phyloP scores from a whole-genome alignment of 768 basidiomycete genomes.

The Hypholoma fasciculare region DNA sequence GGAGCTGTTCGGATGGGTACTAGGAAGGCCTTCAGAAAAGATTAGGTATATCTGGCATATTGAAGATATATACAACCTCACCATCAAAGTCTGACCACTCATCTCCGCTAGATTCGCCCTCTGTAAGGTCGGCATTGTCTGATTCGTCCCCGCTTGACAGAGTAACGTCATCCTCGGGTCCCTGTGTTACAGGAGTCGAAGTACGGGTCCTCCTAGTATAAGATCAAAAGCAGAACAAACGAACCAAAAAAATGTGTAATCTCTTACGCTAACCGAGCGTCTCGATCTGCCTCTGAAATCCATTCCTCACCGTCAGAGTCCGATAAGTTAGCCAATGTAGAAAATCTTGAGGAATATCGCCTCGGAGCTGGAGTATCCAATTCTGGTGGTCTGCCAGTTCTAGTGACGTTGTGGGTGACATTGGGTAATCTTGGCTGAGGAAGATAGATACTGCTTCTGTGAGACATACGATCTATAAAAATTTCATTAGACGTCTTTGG shows the following conservation, averaged over 20 bases:
- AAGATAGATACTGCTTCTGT: constrained; percentile 53
- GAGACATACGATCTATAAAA: constrained; percentile 23
- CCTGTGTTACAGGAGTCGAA: constrained; percentile 36
- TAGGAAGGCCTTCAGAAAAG: constrained; percentile 14
- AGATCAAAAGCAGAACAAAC: background rate
- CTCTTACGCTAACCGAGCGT: constrained; percentile 70
- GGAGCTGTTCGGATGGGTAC: constrained; percentile 18
- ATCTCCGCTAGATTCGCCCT: constrained; percentile 47
- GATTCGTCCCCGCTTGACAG: constrained; percentile 78
- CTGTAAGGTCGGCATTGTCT: constrained; percentile 71
- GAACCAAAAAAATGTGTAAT: background rate
- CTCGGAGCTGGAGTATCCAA: background rate
- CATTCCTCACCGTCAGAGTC: constrained; percentile 70
- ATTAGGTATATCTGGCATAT: background rate
- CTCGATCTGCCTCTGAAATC: constrained; percentile 66
- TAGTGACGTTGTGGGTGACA: constrained; percentile 30
- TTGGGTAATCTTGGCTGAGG: constrained; percentile 31
- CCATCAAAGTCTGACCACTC: constrained; percentile 47
- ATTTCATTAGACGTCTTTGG: background rate
- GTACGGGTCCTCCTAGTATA: constrained; percentile 51
- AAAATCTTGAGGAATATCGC: constrained; percentile 19
- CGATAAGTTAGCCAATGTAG: constrained; percentile 36
- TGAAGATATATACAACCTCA: constrained; percentile 20
- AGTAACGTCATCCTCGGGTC: constrained; percentile 35
- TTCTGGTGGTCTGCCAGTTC: constrained; percentile 11